Evolutionary conservation across 2,329 filamentous ascomycete genomes (phyloP), one percentile per base, ranked within the genome.

Genomic region (Aspergillus ochraceoroseus): DNA sequence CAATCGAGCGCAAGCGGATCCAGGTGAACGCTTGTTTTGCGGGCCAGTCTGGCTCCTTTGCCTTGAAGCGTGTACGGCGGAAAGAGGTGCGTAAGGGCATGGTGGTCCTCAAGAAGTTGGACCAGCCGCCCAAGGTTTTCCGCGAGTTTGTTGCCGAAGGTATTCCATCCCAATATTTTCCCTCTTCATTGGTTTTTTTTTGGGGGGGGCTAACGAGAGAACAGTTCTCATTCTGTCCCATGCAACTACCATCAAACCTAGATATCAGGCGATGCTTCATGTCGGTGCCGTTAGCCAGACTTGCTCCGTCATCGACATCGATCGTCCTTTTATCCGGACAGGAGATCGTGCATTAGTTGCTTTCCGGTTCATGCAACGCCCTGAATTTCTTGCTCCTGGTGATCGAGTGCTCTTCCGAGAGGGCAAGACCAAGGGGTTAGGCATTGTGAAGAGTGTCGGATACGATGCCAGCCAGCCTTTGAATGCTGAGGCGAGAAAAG

Each of bases 241-340:
- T 58, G 88, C 90, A 0, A 98, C 92, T 0, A 98, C 92, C 29
- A 98, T 98, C 65, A 92, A 94, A 65, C 87, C 82, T 0, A 90
- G 88, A 56, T 98, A 98, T 53, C 92, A 98, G 70, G 92, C 92
- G 0, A 98, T 96, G 89, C 75, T 98, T 14, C 92, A 98, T 56
- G 89, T 98, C 3, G 92, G 92, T 0, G 86, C 92, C 0, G 85
- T 98, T 29, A 87, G 85, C 27, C 92, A 98, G 68, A 98, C 92
- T 0, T 98, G 92, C 59, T 82, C 88, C 7, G 95, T 98, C 59
- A 94, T 98, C 57, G 92, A 95, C 58, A 92, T 98, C 51, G 92
- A 98, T 61, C 82, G 90, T n/a, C 85, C 85, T 17, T 92, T 89
- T 56, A 95, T 98, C 51, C 80, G 92, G 5, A 95, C 90, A 0